Base-by-base conservation (phyloP, 495 filamentous ascomycete genomes). In the Hypoxylon lienhwacheense region DNA sequence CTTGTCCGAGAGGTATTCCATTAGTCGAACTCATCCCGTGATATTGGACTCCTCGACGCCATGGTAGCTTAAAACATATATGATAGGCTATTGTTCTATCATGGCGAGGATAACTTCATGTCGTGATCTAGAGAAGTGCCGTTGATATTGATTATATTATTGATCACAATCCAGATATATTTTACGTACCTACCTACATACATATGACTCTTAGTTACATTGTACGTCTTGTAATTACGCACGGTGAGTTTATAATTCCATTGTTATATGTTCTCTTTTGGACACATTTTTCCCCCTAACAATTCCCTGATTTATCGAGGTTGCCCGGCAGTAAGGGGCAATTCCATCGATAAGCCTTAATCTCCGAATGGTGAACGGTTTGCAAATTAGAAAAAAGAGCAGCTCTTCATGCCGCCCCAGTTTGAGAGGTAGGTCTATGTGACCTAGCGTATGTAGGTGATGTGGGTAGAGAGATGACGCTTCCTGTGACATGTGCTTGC, bases 1-100 rank as follows among this genome's bases (percentile, higher is more conserved):
- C 39, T 49, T 49, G 24, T 36, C 42, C 41, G 54, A 52, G 47
- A 52, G 14, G 43, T 47, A 40, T 52, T 40, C 35, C 47, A 59
- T 53, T 41, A 20, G 48, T 43, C 39, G 26, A 37, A n/a, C 17
- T 42, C 31, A 37, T 32, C 16, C 43, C 37, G 47, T 42, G 47
- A 12, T 34, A 53, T 41, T 50, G 5, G 33, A 7, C 19, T 48
- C 29, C 11, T 45, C 19, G 16, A 41, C 22, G 10, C 22, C 33
- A 26, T 37, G 40, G 10, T 36, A 15, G 14, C 33, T 26, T 47
- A 17, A 21, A 47, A 47, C 12, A 22, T 53, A n/a, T 47, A 40
- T 47, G 47, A 46, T 54, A 32, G 14, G 21, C 28, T 28, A 54
- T n/a, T 7, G 12, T n/a, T 10, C 10, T 25, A 29, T 20, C 45